Base-by-base conservation (phyloP, 192 early-diverging fungal genomes). In the Backusella mclennaniae region DNA sequence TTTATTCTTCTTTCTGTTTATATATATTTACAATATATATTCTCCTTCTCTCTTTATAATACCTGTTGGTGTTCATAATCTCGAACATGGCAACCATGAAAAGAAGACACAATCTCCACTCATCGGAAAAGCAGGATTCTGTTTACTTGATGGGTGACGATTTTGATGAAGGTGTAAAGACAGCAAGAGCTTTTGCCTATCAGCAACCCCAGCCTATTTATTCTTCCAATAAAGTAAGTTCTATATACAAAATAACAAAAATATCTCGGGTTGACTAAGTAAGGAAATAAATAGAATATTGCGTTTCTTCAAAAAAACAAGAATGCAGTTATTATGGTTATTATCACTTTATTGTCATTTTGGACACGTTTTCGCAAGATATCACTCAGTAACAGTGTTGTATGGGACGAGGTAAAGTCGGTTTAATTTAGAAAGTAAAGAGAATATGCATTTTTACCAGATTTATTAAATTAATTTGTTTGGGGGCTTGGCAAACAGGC, bases 351-450 rank as follows among this genome's bases (percentile, higher is more conserved):
- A n/a, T 68, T 88, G 5, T 85, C 92, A 8, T 86, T 92, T 77
- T 87, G 86, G 77, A 92, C 92, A 17, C 88, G 91, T 38, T 89
- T 92, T 79, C 85, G 86, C 71, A 76, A 85, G 59, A 92, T 94
- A 67, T 88, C 87, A 35, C 75, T 84, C 23, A 84, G 89, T 12
- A 75, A 88, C 35, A 83, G 83, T 71, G 91, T 92, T 26, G 85
- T 93, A 21, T 95, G 90, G 90, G 93, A 95, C 77, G 93, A 72
- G 44, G 70, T 72, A 71, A 73, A 35, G 31, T 11, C 17, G 4
- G 21, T n/a, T 26, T 73, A 73, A 21, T 46, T 31, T 23, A 46
- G 1, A 53, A 21, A 63, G 29, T 63, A 29, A 29, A 63, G 11
- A 33, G 26, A 63, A 63, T 23, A 63, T 63, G 21, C 56, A 63